Evolutionary conservation across 805 yeast species (phyloP), one percentile per base, ranked within the genome.

Genomic region (Cyberlindnera americana): DNA sequence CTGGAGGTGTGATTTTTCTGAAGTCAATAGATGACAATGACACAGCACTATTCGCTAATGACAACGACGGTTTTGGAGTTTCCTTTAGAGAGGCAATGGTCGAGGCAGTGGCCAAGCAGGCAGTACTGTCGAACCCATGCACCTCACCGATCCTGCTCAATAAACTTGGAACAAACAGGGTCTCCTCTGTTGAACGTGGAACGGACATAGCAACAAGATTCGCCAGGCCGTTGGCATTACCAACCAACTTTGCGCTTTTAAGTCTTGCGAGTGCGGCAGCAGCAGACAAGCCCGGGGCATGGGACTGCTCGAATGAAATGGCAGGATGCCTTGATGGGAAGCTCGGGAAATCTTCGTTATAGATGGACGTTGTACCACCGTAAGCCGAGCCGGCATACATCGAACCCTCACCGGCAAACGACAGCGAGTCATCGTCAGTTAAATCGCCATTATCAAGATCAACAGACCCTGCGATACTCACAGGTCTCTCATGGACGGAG

Each of bases 231-330:
- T 39, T 43, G 6, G 43, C 47, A 14, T 62, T 65, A 3, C 43
- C 46, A 12, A 42, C 37, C 8, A 38, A 37, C 15, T 42, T 38
- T 44, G 38, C 33, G 16, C 61, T 65, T 47, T 72, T 70, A 67
- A 82, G 77, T 23, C 81, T 78, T 15, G 77, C 77, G 35, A 77
- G 60, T 1, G 82, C 78, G 29, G 77, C 68, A 3, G 78, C 78
- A 4, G 89, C 88, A 2, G 81, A 80, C 3, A 86, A 76, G 6
- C 88, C 89, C 0, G 89, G 88, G 1, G 91, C 90, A 43, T 84
- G 86, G 28, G 68, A 67, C 40, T 74, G 80, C 53, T 81, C 86
- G 48, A 77, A 76, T 3, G 78, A 71, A 5, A 70, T 58, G n/a
- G 35, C 30, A 2, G 33, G 22, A n/a, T 23, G n/a, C 62, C 59